These are phyloP conservation scores for Meredithiella fracta DNA, from an alignment of 2,329 filamentous ascomycete species.

Conservation along the genomic window DNA sequence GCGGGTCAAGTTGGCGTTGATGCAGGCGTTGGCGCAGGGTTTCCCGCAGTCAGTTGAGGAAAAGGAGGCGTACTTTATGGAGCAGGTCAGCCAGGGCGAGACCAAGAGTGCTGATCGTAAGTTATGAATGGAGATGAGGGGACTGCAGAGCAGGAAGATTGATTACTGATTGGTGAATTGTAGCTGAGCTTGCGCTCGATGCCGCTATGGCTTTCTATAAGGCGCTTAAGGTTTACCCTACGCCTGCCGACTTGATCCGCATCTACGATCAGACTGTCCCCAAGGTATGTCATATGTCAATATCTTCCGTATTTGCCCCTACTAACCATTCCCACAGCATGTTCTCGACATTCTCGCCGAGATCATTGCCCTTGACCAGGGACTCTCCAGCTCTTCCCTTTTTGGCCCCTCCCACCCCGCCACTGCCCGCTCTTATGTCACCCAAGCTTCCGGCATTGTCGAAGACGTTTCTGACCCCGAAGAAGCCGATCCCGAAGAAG, in stretches of 20 bases:
- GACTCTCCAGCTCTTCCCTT: conserved; percentile 32
- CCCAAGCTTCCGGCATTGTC: conserved; percentile 25
- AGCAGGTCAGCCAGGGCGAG: conserved; percentile 83
- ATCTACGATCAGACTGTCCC: conserved; percentile 98
- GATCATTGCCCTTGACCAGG: conserved; percentile 88
- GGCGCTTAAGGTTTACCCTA: conserved; percentile 95
- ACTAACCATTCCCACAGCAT: conserved; percentile 34
- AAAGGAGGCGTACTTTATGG: conserved; percentile 92
- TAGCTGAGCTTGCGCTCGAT: conserved; percentile 56
- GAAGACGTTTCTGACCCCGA: conserved; percentile 3
- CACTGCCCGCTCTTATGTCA: conserved; percentile 29
- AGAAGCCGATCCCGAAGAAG: conserved; percentile 16
- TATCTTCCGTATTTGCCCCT: too few relatives aligned
- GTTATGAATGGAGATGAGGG: conserved; percentile 17
- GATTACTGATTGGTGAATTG: neutral
- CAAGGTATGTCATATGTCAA: conserved; percentile 42
- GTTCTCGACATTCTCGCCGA: conserved; percentile 91
- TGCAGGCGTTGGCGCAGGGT: conserved; percentile 81
- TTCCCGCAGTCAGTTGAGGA: conserved; percentile 77
- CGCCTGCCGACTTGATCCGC: conserved; percentile 76
- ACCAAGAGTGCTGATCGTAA: conserved; percentile 65
- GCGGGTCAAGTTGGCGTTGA: conserved; percentile 57
- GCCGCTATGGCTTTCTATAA: conserved; percentile 94
- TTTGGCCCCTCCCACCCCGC: conserved; percentile 25
- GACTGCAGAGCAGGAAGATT: neutral